Percentiles rank a stretch among this genome's conserved stretches.
Evolutionary conservation across 306 rosid species (phyloP).

Genomic region (Rosa chinensis): DNA sequence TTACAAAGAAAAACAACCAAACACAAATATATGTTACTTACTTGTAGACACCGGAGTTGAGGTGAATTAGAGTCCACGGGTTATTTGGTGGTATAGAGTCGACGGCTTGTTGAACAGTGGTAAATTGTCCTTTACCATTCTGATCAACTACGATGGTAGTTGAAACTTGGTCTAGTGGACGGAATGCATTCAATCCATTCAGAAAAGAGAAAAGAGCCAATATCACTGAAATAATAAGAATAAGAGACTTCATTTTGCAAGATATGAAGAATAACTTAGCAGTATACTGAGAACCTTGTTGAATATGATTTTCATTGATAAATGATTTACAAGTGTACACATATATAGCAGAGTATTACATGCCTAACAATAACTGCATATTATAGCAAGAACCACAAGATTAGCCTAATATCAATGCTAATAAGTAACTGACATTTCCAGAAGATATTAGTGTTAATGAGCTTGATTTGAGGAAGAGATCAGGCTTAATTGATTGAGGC

Average conservation of each 20-base stretch:
- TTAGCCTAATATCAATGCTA: too few species aligned
- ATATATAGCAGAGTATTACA: too few species aligned
- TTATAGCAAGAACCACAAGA: too few species aligned
- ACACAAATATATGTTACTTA: neutral
- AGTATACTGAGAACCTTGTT: neutral
- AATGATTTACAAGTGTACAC: too few species aligned
- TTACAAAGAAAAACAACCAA: too few species aligned
- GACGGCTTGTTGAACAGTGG: slow-evolving; percentile 37
- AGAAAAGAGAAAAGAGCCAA: neutral
- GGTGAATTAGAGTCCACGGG: slow-evolving; percentile 34
- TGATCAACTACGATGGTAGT: slow-evolving; percentile 28
- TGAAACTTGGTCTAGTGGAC: neutral
- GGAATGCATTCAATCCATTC: neutral
- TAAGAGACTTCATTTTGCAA: neutral
- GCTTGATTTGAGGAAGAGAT: too few species aligned
- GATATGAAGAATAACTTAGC: neutral
- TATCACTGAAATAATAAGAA: neutral
- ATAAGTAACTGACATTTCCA: too few species aligned
- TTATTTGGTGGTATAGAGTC: slow-evolving; percentile 29
- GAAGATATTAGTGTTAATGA: too few species aligned
- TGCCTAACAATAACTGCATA: too few species aligned
- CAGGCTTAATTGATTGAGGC: too few species aligned
- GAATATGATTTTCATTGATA: too few species aligned
- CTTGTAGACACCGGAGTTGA: slow-evolving; percentile 27
- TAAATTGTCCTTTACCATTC: slow-evolving; percentile 22